phyloP scores from a whole-genome alignment of 805 yeast species.

The Yamadazyma sp. region DNA sequence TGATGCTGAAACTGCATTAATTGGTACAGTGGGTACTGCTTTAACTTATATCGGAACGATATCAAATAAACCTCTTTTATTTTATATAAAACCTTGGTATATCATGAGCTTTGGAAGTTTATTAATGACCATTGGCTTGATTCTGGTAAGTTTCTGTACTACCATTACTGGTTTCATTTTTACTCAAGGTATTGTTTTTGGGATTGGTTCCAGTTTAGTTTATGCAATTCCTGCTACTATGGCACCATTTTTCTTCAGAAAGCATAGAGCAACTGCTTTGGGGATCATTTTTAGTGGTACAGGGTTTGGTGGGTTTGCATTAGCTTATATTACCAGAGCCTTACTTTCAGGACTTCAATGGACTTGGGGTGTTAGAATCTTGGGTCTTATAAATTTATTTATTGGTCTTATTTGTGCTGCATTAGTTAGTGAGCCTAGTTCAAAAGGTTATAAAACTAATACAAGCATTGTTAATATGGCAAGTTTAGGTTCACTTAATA shows the following conservation, averaged over 20 bases:
- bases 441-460: constrained; percentile 6
- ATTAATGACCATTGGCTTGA: constrained; percentile 24
- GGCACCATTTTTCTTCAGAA: constrained; percentile 28
- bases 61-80: constrained; percentile 19
- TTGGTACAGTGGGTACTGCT: constrained; percentile 31
- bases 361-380: constrained; percentile 29
- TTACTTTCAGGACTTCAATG: constrained; percentile 27
- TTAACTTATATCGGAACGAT: constrained; percentile 27
- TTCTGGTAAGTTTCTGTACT: constrained; percentile 22
- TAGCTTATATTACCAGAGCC: constrained; percentile 25
- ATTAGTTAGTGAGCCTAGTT: constrained; percentile 14
- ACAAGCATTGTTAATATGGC: constrained; percentile 11
- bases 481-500: constrained; percentile 18
- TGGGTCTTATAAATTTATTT: constrained; percentile 24
- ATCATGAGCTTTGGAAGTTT: constrained; percentile 26
- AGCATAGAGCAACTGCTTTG: constrained; percentile 31
- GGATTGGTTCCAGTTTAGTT: constrained; percentile 28
- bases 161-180: constrained; percentile 24
- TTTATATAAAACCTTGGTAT: constrained; percentile 15
- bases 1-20: constrained; percentile 26
- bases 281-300: constrained; percentile 35
- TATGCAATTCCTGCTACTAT: constrained; percentile 33
- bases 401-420: constrained; percentile 14
- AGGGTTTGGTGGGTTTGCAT: constrained; percentile 32
- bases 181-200: constrained; percentile 31